Percentiles rank a stretch among this genome's conserved stretches.
These are phyloP conservation scores for Colletotrichum echinochloae DNA, from an alignment of 2,329 filamentous ascomycete species.

Conservation along the genomic window DNA sequence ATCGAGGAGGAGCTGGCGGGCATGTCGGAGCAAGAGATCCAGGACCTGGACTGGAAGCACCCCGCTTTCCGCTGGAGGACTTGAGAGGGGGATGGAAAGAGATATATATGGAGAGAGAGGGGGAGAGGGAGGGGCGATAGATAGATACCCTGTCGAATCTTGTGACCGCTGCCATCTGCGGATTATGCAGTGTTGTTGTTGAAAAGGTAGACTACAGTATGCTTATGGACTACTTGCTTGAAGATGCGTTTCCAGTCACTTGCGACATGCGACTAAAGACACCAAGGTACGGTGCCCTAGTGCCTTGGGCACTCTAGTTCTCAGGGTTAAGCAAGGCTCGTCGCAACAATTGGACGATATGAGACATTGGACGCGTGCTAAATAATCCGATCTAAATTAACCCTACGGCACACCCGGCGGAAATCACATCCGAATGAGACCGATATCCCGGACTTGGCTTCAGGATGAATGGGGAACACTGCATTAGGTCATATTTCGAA, in stretches of 20 bases:
- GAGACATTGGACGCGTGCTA: neutral
- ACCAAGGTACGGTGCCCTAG: neutral
- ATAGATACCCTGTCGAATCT: neutral
- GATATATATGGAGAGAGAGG: neutral
- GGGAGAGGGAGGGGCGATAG: no score
- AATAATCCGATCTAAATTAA: neutral
- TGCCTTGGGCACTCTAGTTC: neutral
- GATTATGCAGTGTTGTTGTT: neutral
- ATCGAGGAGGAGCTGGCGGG: constrained; percentile 69
- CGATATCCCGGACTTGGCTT: neutral
- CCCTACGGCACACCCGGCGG: neutral
- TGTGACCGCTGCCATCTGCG: neutral
- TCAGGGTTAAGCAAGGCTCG: neutral
- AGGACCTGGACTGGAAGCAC: constrained; percentile 76
- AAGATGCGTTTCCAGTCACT: neutral
- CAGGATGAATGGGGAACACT: neutral
- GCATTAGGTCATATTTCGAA: neutral
- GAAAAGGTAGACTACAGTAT: no score
- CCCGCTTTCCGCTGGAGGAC: constrained; percentile 72
- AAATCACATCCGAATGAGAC: neutral
- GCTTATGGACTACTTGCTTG: neutral
- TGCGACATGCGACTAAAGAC: neutral
- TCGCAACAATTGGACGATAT: neutral
- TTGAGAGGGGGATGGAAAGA: neutral
- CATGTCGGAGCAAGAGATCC: constrained; percentile 63